Percentiles rank a stretch among this genome's conserved stretches.
Evolutionary conservation across 75 land plant species (phyloP).

Genomic region (Sequoiadendron giganteum): DNA sequence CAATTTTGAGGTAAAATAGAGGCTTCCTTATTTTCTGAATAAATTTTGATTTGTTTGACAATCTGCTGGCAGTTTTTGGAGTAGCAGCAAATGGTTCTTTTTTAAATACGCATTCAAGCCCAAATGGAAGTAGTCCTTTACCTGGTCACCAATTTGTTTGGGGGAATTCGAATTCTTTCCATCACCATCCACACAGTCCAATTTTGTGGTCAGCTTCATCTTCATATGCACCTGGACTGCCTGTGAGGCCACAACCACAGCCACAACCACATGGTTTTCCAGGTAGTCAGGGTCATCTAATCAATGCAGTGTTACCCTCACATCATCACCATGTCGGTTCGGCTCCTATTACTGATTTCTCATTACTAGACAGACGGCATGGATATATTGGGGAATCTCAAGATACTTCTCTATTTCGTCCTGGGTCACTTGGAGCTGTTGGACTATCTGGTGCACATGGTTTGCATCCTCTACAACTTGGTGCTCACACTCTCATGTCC

Average conservation of each 20-base stretch:
- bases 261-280: conserved; percentile 38
- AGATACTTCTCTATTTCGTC: conserved; percentile 49
- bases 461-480: conserved; percentile 42
- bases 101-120: background rate
- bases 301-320: conserved; percentile 38
- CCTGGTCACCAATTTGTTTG: conserved; percentile 54
- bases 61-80: conserved; percentile 10
- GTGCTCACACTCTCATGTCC: conserved; percentile 39
- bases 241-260: conserved; percentile 17
- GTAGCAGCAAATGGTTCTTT: background rate
- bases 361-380: conserved; percentile 49
- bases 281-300: conserved; percentile 37
- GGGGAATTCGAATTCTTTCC: conserved; percentile 45
- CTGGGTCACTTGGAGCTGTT: conserved; percentile 54
- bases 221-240: conserved; percentile 39
- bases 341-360: conserved; percentile 58
- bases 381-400: conserved; percentile 35
- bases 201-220: conserved; percentile 67
- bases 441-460: conserved; percentile 47
- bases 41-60: conserved; percentile 1
- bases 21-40: background rate
- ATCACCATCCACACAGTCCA: conserved; percentile 38
- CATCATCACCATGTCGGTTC: conserved; percentile 49
- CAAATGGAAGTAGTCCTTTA: conserved; percentile 54
- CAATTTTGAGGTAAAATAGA: background rate